Percentiles rank a stretch among this genome's conserved stretches.
Evolutionary conservation across 176 grass and related monocot genomes (phyloP).

Genomic region (Aechmea fasciata): DNA sequence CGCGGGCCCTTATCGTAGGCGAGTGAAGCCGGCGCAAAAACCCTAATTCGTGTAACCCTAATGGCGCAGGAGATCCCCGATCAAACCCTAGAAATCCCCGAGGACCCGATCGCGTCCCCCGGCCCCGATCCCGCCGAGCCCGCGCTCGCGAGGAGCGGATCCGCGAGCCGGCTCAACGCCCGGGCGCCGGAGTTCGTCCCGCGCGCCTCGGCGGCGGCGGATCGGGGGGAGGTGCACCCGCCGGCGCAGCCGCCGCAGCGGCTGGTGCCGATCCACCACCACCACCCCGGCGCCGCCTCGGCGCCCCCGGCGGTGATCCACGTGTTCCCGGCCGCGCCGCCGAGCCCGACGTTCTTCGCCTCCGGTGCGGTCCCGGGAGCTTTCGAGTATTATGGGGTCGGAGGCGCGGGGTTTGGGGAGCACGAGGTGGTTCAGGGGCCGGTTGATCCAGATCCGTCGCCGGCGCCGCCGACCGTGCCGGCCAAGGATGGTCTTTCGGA

Average conservation of each 20-base stretch:
- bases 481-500: constrained; percentile 42
- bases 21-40: constrained; percentile 11
- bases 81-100: constrained; percentile 27
- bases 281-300: constrained; percentile 16
- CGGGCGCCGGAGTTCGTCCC: constrained; percentile 86
- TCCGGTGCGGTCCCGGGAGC: constrained; percentile 14
- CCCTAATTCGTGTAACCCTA: constrained; percentile 28
- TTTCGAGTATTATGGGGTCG: constrained; percentile 51
- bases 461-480: constrained; percentile 17
- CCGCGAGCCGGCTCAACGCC: constrained; percentile 72
- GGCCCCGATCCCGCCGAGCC: constrained; percentile 22
- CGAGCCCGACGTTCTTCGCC: constrained; percentile 44
- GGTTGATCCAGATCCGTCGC: constrained; percentile 16
- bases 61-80: constrained; percentile 52
- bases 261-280: constrained; percentile 28
- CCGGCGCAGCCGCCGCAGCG: constrained; percentile 19
- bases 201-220: constrained; percentile 22
- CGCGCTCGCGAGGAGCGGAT: constrained; percentile 39
- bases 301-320: constrained; percentile 32
- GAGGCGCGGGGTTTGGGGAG: constrained; percentile 20
- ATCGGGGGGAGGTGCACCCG: neutral
- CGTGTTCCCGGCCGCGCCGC: constrained; percentile 35
- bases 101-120: neutral
- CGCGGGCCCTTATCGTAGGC: neutral
- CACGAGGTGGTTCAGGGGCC: constrained; percentile 27